Conservation (phyloP, 1,284 basidiomycete species). For the Sanghuangporus weigelae region DNA sequence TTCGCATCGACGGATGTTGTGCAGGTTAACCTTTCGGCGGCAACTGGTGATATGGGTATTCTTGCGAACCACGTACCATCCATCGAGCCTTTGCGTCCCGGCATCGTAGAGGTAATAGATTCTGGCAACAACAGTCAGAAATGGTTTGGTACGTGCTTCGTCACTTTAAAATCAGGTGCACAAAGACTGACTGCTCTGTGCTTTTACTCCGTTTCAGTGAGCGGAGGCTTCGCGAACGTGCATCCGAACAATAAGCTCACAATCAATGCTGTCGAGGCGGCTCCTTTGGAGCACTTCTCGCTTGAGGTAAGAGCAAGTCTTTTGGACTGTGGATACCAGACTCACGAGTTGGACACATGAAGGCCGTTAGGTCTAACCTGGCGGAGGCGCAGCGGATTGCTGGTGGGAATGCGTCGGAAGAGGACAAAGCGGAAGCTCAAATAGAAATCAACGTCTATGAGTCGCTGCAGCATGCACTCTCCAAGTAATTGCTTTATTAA, state of each 20-base stretch:
- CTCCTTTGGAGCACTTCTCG: constrained; percentile 89
- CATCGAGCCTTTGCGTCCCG: constrained; percentile 88
- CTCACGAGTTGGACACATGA: constrained; percentile 10
- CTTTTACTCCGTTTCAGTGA: constrained; percentile 50
- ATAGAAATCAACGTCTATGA: constrained; percentile 97
- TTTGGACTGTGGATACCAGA: background rate
- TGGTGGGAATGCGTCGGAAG: constrained; percentile 81
- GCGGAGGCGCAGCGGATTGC: constrained; percentile 86
- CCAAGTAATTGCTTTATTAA: constrained; percentile 39
- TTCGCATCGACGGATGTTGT: constrained; percentile 85
- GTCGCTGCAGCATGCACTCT: constrained; percentile 83
- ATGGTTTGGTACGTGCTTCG: constrained; percentile 84
- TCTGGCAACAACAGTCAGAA: constrained; percentile 75
- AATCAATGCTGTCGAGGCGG: constrained; percentile 96
- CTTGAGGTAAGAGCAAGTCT: constrained; percentile 53
- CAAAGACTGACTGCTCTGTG: background rate
- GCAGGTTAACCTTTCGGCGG: constrained; percentile 91
- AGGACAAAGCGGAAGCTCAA: constrained; percentile 90
- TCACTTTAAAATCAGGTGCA: background rate
- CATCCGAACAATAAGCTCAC: constrained; percentile 97
- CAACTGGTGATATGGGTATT: constrained; percentile 98
- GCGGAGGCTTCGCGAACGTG: constrained; percentile 95
- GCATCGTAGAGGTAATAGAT: constrained; percentile 91
- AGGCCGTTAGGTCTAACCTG: constrained; percentile 90
- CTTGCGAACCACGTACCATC: constrained; percentile 95